Evolutionary conservation across 2,329 filamentous ascomycete species (phyloP).

Genomic region (Claviceps humidiphila): DNA sequence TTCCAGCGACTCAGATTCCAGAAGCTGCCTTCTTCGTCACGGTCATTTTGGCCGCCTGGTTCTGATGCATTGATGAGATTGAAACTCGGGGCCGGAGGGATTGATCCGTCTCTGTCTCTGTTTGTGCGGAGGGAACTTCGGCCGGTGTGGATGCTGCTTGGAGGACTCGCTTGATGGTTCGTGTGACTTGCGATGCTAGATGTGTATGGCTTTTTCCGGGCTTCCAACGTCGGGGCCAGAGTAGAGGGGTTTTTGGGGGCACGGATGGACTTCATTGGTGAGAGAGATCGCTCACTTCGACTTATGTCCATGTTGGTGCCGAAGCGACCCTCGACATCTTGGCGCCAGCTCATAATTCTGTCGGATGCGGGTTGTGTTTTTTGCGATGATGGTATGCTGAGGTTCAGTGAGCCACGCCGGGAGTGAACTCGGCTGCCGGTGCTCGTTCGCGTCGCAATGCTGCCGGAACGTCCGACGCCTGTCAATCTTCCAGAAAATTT

Average conservation of each 20-base stretch:
- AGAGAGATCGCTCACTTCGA: slow-evolving; percentile 41
- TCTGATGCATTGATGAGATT: slow-evolving; percentile 27
- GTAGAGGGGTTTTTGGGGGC: slow-evolving; percentile 23
- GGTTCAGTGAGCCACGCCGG: slow-evolving; percentile 39
- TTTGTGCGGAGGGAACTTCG: slow-evolving; percentile 12
- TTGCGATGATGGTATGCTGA: slow-evolving; percentile 13
- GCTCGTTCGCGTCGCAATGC: slow-evolving; percentile 41
- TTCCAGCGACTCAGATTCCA: slow-evolving; percentile 46
- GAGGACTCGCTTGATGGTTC: slow-evolving; percentile 24
- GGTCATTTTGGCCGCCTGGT: slow-evolving; percentile 23
- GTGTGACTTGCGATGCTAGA: slow-evolving; percentile 14
- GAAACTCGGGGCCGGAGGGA: slow-evolving; percentile 43
- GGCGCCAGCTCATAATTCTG: slow-evolving; percentile 78
- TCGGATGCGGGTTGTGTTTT: slow-evolving; percentile 40
- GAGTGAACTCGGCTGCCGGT: slow-evolving; percentile 34
- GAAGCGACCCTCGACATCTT: slow-evolving; percentile 39
- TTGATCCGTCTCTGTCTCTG: slow-evolving; percentile 14
- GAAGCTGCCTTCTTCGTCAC: slow-evolving; percentile 32
- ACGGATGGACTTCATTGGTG: slow-evolving; percentile 33
- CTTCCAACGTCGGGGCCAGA: slow-evolving; percentile 31
- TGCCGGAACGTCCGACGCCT: slow-evolving; percentile 40
- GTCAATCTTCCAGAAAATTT: slow-evolving; percentile 59
- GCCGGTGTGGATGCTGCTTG: slow-evolving; percentile 18
- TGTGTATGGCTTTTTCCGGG: slow-evolving; percentile 29
- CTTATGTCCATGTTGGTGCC: slow-evolving; percentile 26